Conservation (phyloP, 306 rosid genomes). For the Mimosa bimucronata region DNA sequence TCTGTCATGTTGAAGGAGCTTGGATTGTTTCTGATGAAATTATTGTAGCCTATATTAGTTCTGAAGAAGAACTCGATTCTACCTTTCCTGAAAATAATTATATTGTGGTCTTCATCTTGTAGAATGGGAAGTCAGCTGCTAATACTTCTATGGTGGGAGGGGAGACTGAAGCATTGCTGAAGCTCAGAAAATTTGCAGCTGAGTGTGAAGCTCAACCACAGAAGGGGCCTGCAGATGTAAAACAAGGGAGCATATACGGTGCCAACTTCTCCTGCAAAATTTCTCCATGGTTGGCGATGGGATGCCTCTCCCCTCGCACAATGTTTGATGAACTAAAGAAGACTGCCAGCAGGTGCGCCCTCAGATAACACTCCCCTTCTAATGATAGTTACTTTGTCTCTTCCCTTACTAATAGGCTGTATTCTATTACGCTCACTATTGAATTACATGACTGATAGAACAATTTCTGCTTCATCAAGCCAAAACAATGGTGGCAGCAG, state of each 20-base stretch:
- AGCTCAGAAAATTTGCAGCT: slow-evolving; percentile 79
- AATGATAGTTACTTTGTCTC: background rate
- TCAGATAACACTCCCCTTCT: slow-evolving; percentile 28
- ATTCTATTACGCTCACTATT: slow-evolving; percentile 29
- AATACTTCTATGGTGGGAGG: slow-evolving; percentile 81
- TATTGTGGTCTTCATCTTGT: slow-evolving; percentile 40
- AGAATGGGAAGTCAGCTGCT: slow-evolving; percentile 76
- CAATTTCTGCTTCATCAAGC: slow-evolving; percentile 62
- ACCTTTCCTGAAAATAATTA: slow-evolving; percentile 24
- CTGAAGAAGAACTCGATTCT: slow-evolving; percentile 4
- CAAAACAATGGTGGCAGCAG: slow-evolving; percentile 60
- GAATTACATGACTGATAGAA: slow-evolving; percentile 41
- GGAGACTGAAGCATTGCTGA: slow-evolving; percentile 86
- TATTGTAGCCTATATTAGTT: background rate
- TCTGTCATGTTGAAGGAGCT: background rate
- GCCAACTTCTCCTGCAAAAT: slow-evolving; percentile 97
- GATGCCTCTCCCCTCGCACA: slow-evolving; percentile 91
- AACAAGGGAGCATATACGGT: slow-evolving; percentile 71
- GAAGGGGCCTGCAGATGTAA: slow-evolving; percentile 63
- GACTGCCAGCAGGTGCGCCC: slow-evolving; percentile 67
- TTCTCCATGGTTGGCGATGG: slow-evolving; percentile 97
- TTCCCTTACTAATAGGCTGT: slow-evolving; percentile 13
- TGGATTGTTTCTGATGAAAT: background rate
- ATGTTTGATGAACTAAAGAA: slow-evolving; percentile 86
- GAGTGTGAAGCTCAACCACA: slow-evolving; percentile 82